Evolutionary conservation across 2,329 filamentous ascomycete genomes (phyloP).

Genomic region (Pseudopyrenochaeta lycopersici): DNA sequence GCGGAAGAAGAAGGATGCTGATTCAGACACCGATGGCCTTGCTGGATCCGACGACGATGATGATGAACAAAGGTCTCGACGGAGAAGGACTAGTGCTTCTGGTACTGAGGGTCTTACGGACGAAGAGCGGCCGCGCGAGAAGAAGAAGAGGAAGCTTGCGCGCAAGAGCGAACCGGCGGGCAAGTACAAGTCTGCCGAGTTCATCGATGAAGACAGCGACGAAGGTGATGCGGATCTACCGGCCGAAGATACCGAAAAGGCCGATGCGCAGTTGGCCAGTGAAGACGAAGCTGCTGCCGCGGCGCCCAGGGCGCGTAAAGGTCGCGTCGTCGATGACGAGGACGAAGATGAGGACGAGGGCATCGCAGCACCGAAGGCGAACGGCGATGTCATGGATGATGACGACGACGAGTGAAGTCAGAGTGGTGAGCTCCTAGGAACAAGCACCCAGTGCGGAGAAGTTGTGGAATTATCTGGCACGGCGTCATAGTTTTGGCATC

Average conservation of each 20-base stretch:
- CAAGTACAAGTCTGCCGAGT: slow-evolving; percentile 88
- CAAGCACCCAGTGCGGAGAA: too few relatives aligned
- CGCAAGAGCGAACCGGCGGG: slow-evolving; percentile 56
- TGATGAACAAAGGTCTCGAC: slow-evolving; percentile 50
- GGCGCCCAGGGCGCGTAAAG: slow-evolving; percentile 38
- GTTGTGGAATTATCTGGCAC: too few relatives aligned
- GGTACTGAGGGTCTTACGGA: slow-evolving; percentile 59
- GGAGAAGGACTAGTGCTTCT: slow-evolving; percentile 47
- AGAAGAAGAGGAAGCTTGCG: slow-evolving; percentile 70
- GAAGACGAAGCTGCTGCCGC: slow-evolving; percentile 36
- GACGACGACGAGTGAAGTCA: slow-evolving; percentile 39
- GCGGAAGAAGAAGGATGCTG: slow-evolving; percentile 70
- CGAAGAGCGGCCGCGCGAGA: slow-evolving; percentile 67
- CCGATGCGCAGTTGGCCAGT: slow-evolving; percentile 13
- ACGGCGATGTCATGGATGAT: slow-evolving; percentile 39
- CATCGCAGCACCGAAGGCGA: slow-evolving; percentile 27
- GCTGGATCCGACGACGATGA: slow-evolving; percentile 37
- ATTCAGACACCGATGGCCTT: slow-evolving; percentile 56
- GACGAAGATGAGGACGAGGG: slow-evolving; percentile 41
- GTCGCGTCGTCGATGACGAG: slow-evolving; percentile 44
- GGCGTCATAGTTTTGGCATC: slow-evolving; percentile 7
- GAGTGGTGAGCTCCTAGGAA: background rate
- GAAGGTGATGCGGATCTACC: slow-evolving; percentile 37
- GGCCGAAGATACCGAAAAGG: slow-evolving; percentile 26
- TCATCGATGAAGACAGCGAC: slow-evolving; percentile 75